phyloP scores from a whole-genome alignment of 2,329 filamentous ascomycete species.

The Fusarium nisikadoi region DNA sequence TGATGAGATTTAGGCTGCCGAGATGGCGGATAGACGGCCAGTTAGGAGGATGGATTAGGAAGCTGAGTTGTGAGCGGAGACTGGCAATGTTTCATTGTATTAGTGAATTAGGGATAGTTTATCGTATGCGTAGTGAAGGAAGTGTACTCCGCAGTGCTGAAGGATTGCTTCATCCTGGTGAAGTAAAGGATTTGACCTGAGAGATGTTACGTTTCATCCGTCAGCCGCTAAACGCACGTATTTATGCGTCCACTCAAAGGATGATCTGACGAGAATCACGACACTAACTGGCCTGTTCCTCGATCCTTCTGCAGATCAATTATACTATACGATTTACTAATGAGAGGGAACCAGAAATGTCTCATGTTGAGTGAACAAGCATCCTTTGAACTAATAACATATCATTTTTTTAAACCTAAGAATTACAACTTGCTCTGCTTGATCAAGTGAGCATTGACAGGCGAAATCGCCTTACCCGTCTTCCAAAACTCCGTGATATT shows the following conservation, averaged over 20 bases:
- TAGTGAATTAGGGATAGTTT: rapidly evolving
- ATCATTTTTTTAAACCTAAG: background rate
- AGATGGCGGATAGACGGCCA: background rate
- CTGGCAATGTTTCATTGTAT: background rate
- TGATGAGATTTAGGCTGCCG: background rate
- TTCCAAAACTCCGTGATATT: slow-evolving; percentile 40
- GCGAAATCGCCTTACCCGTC: slow-evolving; percentile 40
- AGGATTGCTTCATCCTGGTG: slow-evolving; percentile 1
- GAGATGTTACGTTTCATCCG: slow-evolving; percentile 7
- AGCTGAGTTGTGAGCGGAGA: background rate
- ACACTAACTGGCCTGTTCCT: background rate
- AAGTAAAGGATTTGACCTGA: slow-evolving; percentile 15
- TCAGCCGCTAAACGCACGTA: slow-evolving; percentile 23
- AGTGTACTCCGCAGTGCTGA: background rate
- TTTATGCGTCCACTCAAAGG: slow-evolving; percentile 5
- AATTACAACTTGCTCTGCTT: slow-evolving; percentile 37
- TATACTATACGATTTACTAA: too few species aligned
- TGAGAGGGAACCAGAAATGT: background rate
- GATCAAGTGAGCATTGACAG: slow-evolving; percentile 42
- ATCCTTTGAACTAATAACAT: background rate
- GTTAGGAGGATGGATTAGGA: rapidly evolving
- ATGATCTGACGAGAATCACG: background rate
- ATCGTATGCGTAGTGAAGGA: background rate
- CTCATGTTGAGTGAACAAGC: background rate
- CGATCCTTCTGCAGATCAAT: background rate